phyloP scores from a whole-genome alignment of 2,329 filamentous ascomycete genomes.

The Pseudogymnoascus sp. region DNA sequence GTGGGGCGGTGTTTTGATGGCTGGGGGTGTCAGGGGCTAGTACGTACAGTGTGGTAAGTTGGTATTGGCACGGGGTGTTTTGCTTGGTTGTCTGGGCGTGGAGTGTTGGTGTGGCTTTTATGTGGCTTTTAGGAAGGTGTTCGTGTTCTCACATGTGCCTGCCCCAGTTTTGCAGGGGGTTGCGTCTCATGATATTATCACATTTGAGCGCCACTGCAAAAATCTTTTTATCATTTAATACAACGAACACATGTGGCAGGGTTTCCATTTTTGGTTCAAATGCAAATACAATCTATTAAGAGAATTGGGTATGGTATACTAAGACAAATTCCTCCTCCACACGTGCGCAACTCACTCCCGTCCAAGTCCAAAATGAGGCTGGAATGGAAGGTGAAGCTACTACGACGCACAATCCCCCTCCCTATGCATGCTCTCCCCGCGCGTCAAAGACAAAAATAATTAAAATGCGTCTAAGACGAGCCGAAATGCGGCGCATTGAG shows the following conservation, averaged over 20 bases:
- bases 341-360: neutral
- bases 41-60: too few relatives aligned
- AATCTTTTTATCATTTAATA: neutral
- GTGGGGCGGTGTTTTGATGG: slow-evolving; percentile 73
- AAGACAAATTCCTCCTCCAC: neutral
- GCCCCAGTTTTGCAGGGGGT: too few relatives aligned
- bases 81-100: neutral
- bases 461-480: neutral
- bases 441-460: neutral
- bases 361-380: neutral
- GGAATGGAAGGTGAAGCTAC: neutral
- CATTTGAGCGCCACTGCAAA: neutral
- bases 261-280: neutral
- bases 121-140: neutral
- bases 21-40: too few relatives aligned
- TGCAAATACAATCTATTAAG: neutral
- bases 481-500: slow-evolving; percentile 51
- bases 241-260: neutral
- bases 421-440: neutral
- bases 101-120: neutral
- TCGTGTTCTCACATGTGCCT: neutral
- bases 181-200: neutral
- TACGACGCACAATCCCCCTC: neutral
- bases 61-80: neutral
- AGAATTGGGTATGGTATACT: neutral